Evolutionary conservation across 1,284 basidiomycete genomes (phyloP), one percentile per base, ranked within the genome.

Genomic region (Austroboletus novae-zelandiae): DNA sequence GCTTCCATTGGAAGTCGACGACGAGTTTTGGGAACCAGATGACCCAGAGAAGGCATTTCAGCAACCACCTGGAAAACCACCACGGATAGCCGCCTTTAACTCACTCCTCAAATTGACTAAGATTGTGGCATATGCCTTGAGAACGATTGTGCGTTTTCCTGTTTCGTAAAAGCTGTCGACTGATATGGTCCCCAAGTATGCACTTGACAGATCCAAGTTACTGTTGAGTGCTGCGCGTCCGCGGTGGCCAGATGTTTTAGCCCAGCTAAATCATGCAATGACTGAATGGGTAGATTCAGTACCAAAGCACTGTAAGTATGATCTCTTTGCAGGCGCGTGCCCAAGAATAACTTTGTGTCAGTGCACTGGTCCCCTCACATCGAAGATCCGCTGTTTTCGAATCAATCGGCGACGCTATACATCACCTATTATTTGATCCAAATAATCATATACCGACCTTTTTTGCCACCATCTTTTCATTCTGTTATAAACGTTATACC

Each of bases 1-100:
- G 35, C 74, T 87, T 43, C 90, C 91, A 1, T 71, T 89, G 9
- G 89, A 91, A 61, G 84, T 94, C 7, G 88, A 94, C 56, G 94
- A 96, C 61, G 89, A 93, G 56, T 91, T 84, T 60, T 93, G 89
- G 90, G 80, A 83, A 59, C 64, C 72, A 46, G 74, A 76, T 3
- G 72, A 78, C 48, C 73, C 76, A 5, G 63, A 74, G 18, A 53
- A 66, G 40, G 71, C 72, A 20, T 88, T 86, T 63, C 71, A 70
- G 44, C 91, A 92, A 60, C 91, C 90, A 1, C 59, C 69, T 9
- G 80, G 73, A 7, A 75, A 79, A 51, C 83, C 85, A n/a, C 80
- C 83, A 25, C 69, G 67, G 20, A 70, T 91, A 20, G 68, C 80
- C 0, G 79, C 75, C 3, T 94, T 93, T 65, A 83, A 81, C 52